Base-by-base conservation (phyloP, 495 filamentous ascomycete species). In the Annulohypoxylon bovei region DNA sequence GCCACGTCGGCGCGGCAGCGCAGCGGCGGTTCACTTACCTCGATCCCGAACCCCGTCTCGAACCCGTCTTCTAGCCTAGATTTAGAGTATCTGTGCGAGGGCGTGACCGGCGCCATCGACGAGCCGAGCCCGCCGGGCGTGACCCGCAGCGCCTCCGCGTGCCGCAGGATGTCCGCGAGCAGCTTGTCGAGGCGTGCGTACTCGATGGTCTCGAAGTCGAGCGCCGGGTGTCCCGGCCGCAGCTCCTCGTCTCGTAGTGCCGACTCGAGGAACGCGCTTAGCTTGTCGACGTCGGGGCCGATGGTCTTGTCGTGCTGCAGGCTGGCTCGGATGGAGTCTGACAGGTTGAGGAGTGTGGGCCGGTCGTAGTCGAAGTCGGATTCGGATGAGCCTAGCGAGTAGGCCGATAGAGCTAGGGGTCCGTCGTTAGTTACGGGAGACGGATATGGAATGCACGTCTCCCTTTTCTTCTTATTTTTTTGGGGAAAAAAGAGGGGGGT, bases 181-280 rank as follows among this genome's bases (percentile, higher is more conserved):
- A 84, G 39, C 69, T 81, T 83, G 62, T 84, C 82, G 0, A 83
- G 78, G 3, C 75, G 80, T 20, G 82, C 78, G n/a, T 69, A 27
- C 61, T 76, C 77, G 54, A 83, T 76, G 0, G 73, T 76, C 33
- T 76, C 70, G 22, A 79, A 71, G 11, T 76, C 64, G 2, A 80
- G 37, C 18, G 71, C 55, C 14, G 71, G 74, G 12, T 66, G 49
- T 5, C 44, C 46, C 32, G 53, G 52, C 22, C 50, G 49, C 7
- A 52, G 44, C n/a, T 72, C 66, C 40, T 81, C 79, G 20, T 78
- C 75, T 7, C 65, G 46, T 2, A 81, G 37, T 8, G 82, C 77
- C 0, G 66, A 65, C 16, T 80, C 75, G 3, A 85, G 67, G 35
- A 82, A 78, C 27, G 67, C 61, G 37, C 73, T 71, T 14, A 85